These are phyloP conservation scores for Petunia secreta DNA, from an alignment of 257 asterid genomes.

Conservation along the genomic window DNA sequence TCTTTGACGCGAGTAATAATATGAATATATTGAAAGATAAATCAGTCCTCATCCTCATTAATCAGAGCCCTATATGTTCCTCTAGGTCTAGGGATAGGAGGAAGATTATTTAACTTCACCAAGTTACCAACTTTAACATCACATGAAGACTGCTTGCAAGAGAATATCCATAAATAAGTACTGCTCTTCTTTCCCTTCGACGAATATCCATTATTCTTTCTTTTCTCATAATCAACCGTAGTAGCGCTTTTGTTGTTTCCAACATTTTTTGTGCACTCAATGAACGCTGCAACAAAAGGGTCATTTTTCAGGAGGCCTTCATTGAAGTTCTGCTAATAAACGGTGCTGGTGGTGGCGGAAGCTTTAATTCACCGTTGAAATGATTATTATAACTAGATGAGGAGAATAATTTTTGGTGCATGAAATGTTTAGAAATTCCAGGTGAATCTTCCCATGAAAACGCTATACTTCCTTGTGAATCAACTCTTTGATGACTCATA, in stretches of 20 bases:
- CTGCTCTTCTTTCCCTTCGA: constrained; percentile 18
- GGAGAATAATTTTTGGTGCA: constrained; percentile 34
- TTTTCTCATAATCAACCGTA: constrained; percentile 17
- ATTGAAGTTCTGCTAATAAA: constrained; percentile 27
- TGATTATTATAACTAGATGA: not conserved
- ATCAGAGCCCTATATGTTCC: constrained; percentile 31
- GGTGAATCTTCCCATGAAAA: constrained; percentile 87
- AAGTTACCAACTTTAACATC: constrained; percentile 48
- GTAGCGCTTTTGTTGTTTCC: not conserved
- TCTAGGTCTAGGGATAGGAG: constrained; percentile 48
- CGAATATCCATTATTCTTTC: constrained; percentile 23
- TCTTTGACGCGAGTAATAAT: too few species aligned
- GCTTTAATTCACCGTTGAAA: not conserved
- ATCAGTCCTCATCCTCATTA: not conserved
- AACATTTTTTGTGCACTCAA: constrained; percentile 45
- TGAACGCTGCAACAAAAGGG: constrained; percentile 65
- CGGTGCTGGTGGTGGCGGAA: constrained; percentile 17
- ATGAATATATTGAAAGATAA: not conserved
- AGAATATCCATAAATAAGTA: constrained; percentile 34
- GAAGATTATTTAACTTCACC: constrained; percentile 49
- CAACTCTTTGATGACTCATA: constrained; percentile 52
- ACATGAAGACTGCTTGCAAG: constrained; percentile 53
- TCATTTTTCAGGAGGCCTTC: constrained; percentile 42
- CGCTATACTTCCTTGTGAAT: constrained; percentile 54
- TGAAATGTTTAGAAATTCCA: constrained; percentile 54